Percentiles rank a stretch among this genome's conserved stretches.
Conservation (phyloP, 2,329 filamentous ascomycete species). For the Penicillium sp. region DNA sequence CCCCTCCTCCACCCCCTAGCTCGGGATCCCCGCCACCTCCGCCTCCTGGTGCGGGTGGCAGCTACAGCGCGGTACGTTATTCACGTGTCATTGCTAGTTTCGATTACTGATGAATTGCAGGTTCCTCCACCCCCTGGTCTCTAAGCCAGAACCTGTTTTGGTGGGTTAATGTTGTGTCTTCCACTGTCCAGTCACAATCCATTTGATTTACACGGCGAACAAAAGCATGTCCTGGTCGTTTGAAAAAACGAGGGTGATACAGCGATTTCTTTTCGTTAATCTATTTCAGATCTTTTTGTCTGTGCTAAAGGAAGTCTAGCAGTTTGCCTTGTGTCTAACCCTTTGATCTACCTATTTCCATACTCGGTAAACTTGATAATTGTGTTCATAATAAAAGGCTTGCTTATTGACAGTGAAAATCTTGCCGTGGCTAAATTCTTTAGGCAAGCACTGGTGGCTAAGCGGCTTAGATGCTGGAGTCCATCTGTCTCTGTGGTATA, state of each 20-base stretch:
- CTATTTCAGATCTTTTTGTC: slow-evolving; percentile 6
- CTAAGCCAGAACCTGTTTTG: slow-evolving; percentile 22
- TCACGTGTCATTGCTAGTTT: neutral
- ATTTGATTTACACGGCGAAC: neutral
- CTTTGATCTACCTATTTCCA: neutral
- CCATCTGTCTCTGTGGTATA: neutral
- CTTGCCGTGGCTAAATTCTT: neutral
- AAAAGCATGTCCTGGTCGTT: slow-evolving; percentile 9
- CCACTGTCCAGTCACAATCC: neutral
- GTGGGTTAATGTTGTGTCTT: neutral
- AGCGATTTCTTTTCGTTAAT: slow-evolving; percentile 12
- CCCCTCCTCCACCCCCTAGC: slow-evolving; percentile 61
- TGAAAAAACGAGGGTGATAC: slow-evolving; percentile 14
- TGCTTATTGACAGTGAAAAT: neutral
- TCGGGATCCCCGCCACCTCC: slow-evolving; percentile 60
- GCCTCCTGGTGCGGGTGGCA: slow-evolving; percentile 29
- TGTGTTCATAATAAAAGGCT: slow-evolving; percentile 7
- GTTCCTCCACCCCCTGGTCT: slow-evolving; percentile 54
- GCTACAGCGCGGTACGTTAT: slow-evolving; percentile 62
- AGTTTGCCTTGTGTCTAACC: slow-evolving; percentile 1
- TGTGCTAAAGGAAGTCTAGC: slow-evolving; percentile 13
- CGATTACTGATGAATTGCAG: slow-evolving; percentile 25
- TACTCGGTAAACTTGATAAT: slow-evolving; percentile 1
- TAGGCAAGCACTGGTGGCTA: neutral
- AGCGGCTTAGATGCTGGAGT: neutral